Evolutionary conservation across 2,329 filamentous ascomycete genomes (phyloP), one percentile per base, ranked within the genome.

Genomic region (Cadophora sp.): DNA sequence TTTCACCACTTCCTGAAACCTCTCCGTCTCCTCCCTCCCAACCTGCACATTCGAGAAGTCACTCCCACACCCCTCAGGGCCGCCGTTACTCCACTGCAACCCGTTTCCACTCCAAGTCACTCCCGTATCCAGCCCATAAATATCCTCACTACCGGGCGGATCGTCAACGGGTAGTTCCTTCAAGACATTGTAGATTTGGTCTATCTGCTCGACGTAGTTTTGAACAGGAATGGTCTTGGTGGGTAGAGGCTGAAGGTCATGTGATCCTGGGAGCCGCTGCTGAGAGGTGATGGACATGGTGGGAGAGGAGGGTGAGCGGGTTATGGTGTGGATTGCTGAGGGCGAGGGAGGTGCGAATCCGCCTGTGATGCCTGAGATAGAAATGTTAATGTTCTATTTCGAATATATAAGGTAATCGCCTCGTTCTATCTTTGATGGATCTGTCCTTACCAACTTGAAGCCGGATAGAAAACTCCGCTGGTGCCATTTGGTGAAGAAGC

Each of bases 361-460:
- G 24, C 51, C 51, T 55, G 51, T 55, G 14, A 55, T 55, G 1
- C 51, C 51, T 55, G 51, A 31, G 7, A 8, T 9, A 26, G 4
- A n/a, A 7, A 14, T 31, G 6, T 55, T 29, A 55, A 8, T 31
- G 9, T 5, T 6, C 2, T 19, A 43, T 43, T 48, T 48, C 22
- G 19, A 9, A 2, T 22, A 22, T 48, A n/a, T 3, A 12, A 34
- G 31, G 31, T 6, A 34, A 34, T 34, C 6, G 14, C 3, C 6
- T 16, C 14, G 7, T 43, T 12, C 37, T 3, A 12, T 43, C 37
- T 48, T 22, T 1, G 19, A 48, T 22, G 19, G 19, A 22, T 22
- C n/a, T n/a, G 43, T 22, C 19, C 43, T 55, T 55, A 55, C 51
- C 51, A n/a, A 55, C 51, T 55, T 55, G 51, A 31, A 55, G 51